Base-by-base conservation (phyloP, 1,139 yeast species). In the Lodderomyces margitis region DNA sequence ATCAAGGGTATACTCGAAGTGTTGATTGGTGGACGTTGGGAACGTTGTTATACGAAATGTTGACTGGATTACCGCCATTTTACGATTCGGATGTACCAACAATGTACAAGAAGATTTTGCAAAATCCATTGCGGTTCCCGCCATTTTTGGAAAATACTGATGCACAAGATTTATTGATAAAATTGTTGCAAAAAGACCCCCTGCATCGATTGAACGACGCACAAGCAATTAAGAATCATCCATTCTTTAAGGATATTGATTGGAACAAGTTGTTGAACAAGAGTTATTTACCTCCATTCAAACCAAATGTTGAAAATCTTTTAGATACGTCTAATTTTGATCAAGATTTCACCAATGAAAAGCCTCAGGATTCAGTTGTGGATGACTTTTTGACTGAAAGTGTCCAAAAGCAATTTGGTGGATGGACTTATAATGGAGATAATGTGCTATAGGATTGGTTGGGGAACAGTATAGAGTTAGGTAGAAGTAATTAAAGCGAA, bases 1-100 rank as follows among this genome's bases (percentile, higher is more conserved):
- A 92, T 49, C 89, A 87, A 60, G 98, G 98, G 2, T 92, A 92
- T 64, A 89, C 98, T 5, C 80, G 95, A 61, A 83, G 87, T 55
- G 98, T 92, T 31, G 98, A 92, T 65, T 92, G 96, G 83, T 92
- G 98, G 98, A 92, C 98, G 1, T 72, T 92, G 50, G 98, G 98
- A 28, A 92, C 92, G 30, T 73, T 92, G 39, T 72, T 92, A 36
- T 92, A 87, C 61, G 98, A 92, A 62, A 92, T 92, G 98, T 76
- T 94, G 49, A 89, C 97, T 2, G 97, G 98, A 0, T 74, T 92
- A 50, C 98, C 98, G 7, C 97, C 97, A 37, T 92, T 89, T 60
- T 92, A 87, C 60, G 98, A 91, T 58, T 96, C 89, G 58, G 92
- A 91, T 63, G 85, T 86, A n/a, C 85, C 89, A 45, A 82, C 83